These are phyloP conservation scores for Alternaria hordeiaustralica DNA, from an alignment of 2,329 filamentous ascomycete genomes.

Conservation along the genomic window DNA sequence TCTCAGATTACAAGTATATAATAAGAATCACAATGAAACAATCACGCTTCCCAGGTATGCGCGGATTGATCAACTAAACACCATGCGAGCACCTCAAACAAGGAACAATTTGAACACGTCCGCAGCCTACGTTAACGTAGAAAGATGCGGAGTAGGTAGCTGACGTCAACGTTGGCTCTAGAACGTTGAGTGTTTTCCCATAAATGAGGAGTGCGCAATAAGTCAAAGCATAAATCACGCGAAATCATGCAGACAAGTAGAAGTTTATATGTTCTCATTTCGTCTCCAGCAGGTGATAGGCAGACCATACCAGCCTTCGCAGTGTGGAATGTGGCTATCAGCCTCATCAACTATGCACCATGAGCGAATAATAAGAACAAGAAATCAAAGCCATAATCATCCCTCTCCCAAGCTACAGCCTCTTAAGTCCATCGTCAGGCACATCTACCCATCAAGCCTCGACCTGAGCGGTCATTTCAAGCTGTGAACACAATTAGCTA, in stretches of 20 bases:
- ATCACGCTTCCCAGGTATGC: neutral
- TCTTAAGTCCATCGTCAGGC: neutral
- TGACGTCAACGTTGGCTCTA: neutral
- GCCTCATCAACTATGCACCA: neutral
- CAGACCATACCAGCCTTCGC: neutral
- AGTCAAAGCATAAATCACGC: neutral
- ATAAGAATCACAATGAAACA: neutral
- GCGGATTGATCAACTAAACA: neutral
- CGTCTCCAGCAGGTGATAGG: neutral
- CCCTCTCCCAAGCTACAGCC: neutral
- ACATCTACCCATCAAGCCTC: neutral
- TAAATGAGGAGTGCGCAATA: neutral
- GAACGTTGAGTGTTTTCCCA: neutral
- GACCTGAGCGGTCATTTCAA: neutral
- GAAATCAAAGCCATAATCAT: neutral
- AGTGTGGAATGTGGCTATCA: neutral
- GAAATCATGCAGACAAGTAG: neutral
- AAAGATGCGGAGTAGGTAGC: neutral
- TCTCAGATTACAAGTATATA: neutral
- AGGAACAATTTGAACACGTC: neutral
- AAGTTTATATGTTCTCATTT: neutral
- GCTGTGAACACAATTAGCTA: neutral
- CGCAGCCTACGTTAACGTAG: neutral
- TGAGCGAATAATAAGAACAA: neutral
- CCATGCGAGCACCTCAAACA: neutral